phyloP scores from a whole-genome alignment of 306 rosid species.

The Carpinus fangiana region DNA sequence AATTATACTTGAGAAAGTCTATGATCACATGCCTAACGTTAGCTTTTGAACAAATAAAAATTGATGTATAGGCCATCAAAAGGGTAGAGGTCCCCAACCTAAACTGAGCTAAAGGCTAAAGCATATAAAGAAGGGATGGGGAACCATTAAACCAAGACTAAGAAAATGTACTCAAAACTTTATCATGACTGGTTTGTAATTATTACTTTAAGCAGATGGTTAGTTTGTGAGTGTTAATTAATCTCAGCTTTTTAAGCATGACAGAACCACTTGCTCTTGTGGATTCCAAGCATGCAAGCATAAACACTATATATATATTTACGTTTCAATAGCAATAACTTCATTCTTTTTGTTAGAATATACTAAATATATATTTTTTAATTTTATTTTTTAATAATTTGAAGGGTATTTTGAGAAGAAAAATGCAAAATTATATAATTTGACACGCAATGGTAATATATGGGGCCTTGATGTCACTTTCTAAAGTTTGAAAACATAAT shows the following conservation, averaged over 20 bases:
- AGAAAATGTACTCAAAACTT: background rate
- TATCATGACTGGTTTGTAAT: background rate
- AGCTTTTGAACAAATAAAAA: background rate
- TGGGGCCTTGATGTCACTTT: no score
- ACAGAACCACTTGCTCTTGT: background rate
- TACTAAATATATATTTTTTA: no score
- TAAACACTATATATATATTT: background rate
- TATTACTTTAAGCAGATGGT: background rate
- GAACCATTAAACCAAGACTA: background rate
- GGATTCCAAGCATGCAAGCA: conserved; percentile 7
- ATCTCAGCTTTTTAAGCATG: conserved; percentile 9
- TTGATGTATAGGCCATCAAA: background rate
- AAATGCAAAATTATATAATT: no score
- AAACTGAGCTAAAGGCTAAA: background rate
- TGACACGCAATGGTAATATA: no score
- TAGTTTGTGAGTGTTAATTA: background rate
- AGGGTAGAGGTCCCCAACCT: conserved; percentile 7
- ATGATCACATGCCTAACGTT: background rate
- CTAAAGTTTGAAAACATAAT: no score
- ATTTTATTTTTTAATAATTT: no score
- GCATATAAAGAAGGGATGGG: background rate
- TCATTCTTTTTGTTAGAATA: no score
- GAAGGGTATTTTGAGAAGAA: no score
- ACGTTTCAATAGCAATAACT: no score
- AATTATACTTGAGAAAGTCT: background rate